A percentile compares a stretch with the other conserved stretches of the same genome.
phyloP scores from a whole-genome alignment of 2,329 filamentous ascomycete genomes.

The Allantophomopsis lycopodina region DNA sequence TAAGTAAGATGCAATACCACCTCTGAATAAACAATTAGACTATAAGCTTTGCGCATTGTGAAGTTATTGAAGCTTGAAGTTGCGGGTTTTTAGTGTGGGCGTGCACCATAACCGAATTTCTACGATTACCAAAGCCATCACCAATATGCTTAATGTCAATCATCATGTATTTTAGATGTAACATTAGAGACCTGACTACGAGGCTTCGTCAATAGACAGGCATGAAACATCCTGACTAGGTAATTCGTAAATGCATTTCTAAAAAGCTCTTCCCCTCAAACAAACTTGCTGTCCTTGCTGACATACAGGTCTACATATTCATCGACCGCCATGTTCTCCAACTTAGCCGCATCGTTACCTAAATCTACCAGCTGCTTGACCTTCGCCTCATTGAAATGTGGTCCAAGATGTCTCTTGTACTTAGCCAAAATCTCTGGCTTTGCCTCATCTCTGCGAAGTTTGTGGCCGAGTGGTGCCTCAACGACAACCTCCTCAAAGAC shows the following conservation, averaged over 20 bases:
- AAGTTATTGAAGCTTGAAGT: no score
- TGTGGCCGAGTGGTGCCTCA: slow-evolving; percentile 89
- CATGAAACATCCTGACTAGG: background rate
- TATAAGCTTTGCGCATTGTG: no score
- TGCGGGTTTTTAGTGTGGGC: no score
- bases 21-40: no score
- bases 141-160: no score
- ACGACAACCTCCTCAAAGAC: slow-evolving; percentile 82
- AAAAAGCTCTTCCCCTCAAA: slow-evolving; percentile 8
- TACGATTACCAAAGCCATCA: no score
- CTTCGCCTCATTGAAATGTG: slow-evolving; percentile 64
- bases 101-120: no score
- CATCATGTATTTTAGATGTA: no score
- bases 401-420: slow-evolving; percentile 82
- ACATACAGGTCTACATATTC: slow-evolving; percentile 82
- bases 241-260: background rate
- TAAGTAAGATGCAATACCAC: no score
- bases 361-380: slow-evolving; percentile 76
- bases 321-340: slow-evolving; percentile 76
- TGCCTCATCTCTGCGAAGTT: slow-evolving; percentile 81
- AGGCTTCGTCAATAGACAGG: no score
- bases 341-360: slow-evolving; percentile 57
- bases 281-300: slow-evolving; percentile 47
- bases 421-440: slow-evolving; percentile 95
- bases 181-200: no score